These are phyloP conservation scores for Amanita thiersii DNA, from an alignment of 768 basidiomycete genomes.

Conservation along the genomic window DNA sequence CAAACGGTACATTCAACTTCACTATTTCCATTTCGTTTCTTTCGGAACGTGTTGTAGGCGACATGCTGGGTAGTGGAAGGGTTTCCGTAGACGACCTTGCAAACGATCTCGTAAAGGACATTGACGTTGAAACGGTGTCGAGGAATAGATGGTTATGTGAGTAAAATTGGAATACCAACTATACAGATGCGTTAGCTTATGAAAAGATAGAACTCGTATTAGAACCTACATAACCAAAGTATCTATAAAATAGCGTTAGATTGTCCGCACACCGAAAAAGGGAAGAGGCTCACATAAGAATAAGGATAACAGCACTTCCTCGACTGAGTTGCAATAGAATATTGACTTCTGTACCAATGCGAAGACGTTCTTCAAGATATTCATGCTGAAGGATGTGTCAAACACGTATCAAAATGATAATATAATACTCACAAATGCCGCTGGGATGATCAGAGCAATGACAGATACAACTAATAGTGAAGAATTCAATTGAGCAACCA, in stretches of 20 bases:
- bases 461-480: conserved; percentile 64
- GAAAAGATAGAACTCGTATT: conserved; percentile 5
- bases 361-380: conserved; percentile 26
- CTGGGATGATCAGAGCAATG: conserved; percentile 59
- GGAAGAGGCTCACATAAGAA: conserved; percentile 28
- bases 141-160: conserved; percentile 39
- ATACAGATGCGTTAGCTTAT: too few species aligned
- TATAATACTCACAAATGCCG: conserved; percentile 41
- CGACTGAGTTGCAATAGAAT: conserved; percentile 38
- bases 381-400: conserved; percentile 19
- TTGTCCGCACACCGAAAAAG: neutral
- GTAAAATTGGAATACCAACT: conserved; percentile 47
- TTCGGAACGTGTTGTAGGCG: conserved; percentile 9
- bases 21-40: conserved; percentile 18
- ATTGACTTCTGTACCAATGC: conserved; percentile 26
- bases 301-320: conserved; percentile 37
- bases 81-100: conserved; percentile 16
- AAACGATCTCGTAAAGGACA: conserved; percentile 11
- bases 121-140: conserved; percentile 23
- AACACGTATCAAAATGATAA: conserved; percentile 12
- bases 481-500: conserved; percentile 57
- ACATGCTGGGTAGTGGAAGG: conserved; percentile 15
- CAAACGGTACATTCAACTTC: conserved; percentile 26
- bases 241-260: conserved; percentile 13
- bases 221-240: conserved; percentile 18